Evolutionary conservation across 192 early-diverging fungal genomes (phyloP).

Genomic region (Coemansia reversa): DNA sequence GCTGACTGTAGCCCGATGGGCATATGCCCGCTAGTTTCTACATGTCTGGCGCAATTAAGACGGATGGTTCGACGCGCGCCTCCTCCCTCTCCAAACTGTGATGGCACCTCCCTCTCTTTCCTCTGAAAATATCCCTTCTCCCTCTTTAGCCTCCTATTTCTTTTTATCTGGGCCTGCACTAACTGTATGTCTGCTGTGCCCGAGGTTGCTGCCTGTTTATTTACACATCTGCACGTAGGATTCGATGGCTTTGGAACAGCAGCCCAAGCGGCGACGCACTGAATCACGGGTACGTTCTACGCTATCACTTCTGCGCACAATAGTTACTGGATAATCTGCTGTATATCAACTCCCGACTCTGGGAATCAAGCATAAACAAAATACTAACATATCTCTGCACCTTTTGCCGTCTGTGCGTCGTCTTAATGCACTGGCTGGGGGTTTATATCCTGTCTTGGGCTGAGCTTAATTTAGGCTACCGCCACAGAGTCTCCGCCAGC

Average conservation of each 20-base stretch:
- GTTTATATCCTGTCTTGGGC: too few species aligned
- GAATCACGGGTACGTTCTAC: slow-evolving; percentile 42
- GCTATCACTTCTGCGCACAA: neutral
- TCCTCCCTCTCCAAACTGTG: slow-evolving; percentile 13
- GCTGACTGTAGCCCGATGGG: neutral
- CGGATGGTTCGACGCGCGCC: slow-evolving; percentile 14
- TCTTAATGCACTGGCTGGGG: too few species aligned
- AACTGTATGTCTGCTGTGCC: neutral
- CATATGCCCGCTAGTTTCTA: neutral
- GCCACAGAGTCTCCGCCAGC: slow-evolving; percentile 34
- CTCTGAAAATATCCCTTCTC: slow-evolving; percentile 13
- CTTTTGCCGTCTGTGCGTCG: too few species aligned
- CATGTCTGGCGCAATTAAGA: slow-evolving; percentile 10
- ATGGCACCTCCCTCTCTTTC: slow-evolving; percentile 7
- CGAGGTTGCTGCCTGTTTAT: neutral
- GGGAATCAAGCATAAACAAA: too few species aligned
- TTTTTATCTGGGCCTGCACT: slow-evolving; percentile 15
- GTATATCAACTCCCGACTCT: too few species aligned
- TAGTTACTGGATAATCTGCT: too few species aligned
- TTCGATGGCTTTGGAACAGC: slow-evolving; percentile 45
- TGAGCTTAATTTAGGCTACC: slow-evolving; percentile 28
- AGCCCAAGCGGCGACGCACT: slow-evolving; percentile 54
- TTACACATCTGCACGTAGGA: slow-evolving; percentile 23
- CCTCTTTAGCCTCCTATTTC: slow-evolving; percentile 20
- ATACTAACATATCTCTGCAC: too few species aligned